phyloP scores from a whole-genome alignment of 495 filamentous ascomycete species.

The Parathielavia hyrcaniae region DNA sequence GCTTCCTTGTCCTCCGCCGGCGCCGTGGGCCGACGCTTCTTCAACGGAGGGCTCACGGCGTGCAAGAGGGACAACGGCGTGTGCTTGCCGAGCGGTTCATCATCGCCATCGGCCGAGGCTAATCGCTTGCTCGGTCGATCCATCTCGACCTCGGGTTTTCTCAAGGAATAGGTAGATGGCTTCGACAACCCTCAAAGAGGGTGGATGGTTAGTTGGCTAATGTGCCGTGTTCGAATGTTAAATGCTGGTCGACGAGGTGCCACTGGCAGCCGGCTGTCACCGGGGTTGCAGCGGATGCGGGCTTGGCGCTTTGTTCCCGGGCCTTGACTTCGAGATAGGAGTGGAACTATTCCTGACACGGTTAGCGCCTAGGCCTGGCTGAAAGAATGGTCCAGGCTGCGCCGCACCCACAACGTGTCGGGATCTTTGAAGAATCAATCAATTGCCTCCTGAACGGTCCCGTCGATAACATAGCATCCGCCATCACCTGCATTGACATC shows the following conservation, averaged over 20 bases:
- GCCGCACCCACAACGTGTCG: conserved; percentile 13
- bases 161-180: neutral
- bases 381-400: conserved; percentile 16
- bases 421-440: conserved; percentile 13
- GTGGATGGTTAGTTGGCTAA: too few relatives aligned
- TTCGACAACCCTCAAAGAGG: too few relatives aligned
- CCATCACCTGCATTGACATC: conserved; percentile 9
- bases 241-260: too few relatives aligned
- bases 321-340: neutral
- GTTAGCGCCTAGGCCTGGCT: conserved; percentile 10
- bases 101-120: neutral
- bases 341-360: too few relatives aligned
- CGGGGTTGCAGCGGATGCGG: too few relatives aligned
- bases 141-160: conserved; percentile 10
- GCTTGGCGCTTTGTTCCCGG: too few relatives aligned
- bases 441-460: conserved; percentile 23
- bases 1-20: neutral
- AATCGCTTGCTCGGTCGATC: conserved; percentile 9
- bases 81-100: neutral
- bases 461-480: too few relatives aligned
- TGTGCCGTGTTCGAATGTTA: too few relatives aligned
- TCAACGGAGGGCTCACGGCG: conserved; percentile 40
- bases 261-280: neutral
- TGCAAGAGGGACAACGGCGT: conserved; percentile 31
- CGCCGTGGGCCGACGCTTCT: conserved; percentile 27